These are phyloP conservation scores for Blastobotrys parvus DNA, from an alignment of 805 yeast species.

Conservation along the genomic window DNA sequence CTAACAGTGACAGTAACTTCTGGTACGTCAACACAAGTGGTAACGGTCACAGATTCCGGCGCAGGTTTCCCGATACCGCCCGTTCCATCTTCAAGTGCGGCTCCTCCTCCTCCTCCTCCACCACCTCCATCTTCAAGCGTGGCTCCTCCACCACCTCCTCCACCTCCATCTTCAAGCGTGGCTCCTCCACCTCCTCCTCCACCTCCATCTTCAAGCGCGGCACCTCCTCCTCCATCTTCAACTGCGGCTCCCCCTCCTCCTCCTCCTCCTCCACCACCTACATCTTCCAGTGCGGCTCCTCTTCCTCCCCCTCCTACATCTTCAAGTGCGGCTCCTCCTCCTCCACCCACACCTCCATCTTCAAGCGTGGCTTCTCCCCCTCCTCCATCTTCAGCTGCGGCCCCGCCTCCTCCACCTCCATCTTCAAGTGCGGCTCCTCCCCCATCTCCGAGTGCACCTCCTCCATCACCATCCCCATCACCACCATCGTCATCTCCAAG, in stretches of 20 bases:
- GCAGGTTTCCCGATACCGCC: no score
- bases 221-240: background rate
- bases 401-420: slow-evolving; percentile 1
- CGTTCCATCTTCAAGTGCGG: no score
- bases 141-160: no score
- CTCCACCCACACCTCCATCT: slow-evolving; percentile 1
- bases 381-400: slow-evolving; percentile 1
- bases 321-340: slow-evolving; percentile 1
- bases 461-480: background rate
- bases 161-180: background rate
- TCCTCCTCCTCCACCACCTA: background rate
- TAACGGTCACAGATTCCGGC: background rate
- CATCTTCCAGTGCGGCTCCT: slow-evolving; percentile 3
- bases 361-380: slow-evolving; percentile 1
- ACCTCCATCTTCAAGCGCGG: slow-evolving; percentile 5
- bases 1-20: background rate
- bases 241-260: background rate
- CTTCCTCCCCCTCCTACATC: slow-evolving; percentile 7
- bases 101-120: no score
- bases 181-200: slow-evolving; percentile 5
- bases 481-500: slow-evolving; percentile 2
- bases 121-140: no score
- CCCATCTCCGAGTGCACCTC: slow-evolving; percentile 2
- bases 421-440: background rate
- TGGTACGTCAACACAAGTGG: background rate